Base-by-base conservation (phyloP, 352 stramenopile genomes). In the Phytopythium chamaehyphon region DNA sequence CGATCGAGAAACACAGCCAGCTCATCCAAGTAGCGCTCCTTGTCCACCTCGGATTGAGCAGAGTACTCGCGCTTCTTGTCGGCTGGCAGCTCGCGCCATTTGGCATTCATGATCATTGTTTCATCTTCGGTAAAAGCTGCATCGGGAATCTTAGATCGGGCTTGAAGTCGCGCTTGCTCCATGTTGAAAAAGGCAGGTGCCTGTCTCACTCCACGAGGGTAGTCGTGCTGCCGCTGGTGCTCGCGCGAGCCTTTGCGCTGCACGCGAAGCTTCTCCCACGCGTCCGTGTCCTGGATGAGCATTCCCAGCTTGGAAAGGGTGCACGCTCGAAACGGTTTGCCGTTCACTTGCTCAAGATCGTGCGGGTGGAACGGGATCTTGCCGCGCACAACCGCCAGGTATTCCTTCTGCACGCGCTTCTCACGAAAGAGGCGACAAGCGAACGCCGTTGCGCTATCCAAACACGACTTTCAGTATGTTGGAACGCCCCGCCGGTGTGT, bases 401-500 rank as follows among this genome's bases (percentile, higher is more conserved):
- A 96, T 44, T 88, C 71, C 43, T 96, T 96, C 51, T 90, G 68
- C 23, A 87, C 78, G 35, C 71, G 61, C 53, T 93, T 88, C 46
- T 92, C 71, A 8, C 77, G 71, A 44, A 96, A 96, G 16, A 95
- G 65, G 9, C 64, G 64, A 47, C 71, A 86, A 10, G 72, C 84
- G 19, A 73, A 66, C 14, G 80, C 64, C 16, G 86, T 90, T 6
- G 77, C 80, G 51, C 83, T 93, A 47, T 8, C 11, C 15, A 0
- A n/a, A n/a, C n/a, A n/a, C n/a, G n/a, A n/a, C n/a, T n/a, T n/a
- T 47, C 19, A 28, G 21, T 35, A 15, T 14, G 6, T 18, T 47
- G 12, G n/a, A n/a, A n/a, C n/a, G n/a, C n/a, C n/a, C n/a, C n/a
- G n/a, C n/a, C 11, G 3, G 19, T 31, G 21, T 33, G 11, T 18